Evolutionary conservation across 352 stramenopile species (phyloP), one percentile per base, ranked within the genome.

Genomic region (Pythium monospermum): DNA sequence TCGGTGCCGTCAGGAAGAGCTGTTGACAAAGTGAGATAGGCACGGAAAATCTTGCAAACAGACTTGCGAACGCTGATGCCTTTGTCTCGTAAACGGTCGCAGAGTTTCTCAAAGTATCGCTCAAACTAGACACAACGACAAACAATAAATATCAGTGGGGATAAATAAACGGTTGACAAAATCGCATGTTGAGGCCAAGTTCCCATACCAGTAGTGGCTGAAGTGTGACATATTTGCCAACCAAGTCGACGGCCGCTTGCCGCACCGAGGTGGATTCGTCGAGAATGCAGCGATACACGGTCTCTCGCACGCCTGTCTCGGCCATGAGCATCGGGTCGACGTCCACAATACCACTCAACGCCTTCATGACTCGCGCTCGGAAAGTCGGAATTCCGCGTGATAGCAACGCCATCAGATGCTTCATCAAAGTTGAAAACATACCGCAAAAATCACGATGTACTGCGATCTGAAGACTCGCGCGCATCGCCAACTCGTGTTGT

Each of bases 291-390:
- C 52, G 64, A 38, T 68, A 61, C 10, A 95, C 83, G 2, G 80
- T 65, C 38, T 59, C 55, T 3, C 71, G 80, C 2, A 95, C 69
- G 16, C 58, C 48, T n/a, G 30, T 36, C 43, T 90, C 77, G 33
- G 70, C 69, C 84, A 95, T 95, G 13, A 95, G 53, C 69, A 88
- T 84, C 0, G 82, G 84, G 46, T 95, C 84, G 5, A 91, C 76
- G 31, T 93, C 80, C 11, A 95, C 78, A 51, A 95, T 88, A 15
- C 63, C 68, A 37, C 65, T 69, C 13, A 95, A 42, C 19, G 71
- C 79, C 57, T 87, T 92, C 64, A 95, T 76, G 16, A 95, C 82
- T 44, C 78, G 63, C 6, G 83, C 73, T 62, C 79, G 72, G 19
- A 93, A 85, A 26, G 59, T 87, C 11, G 83, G 69, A 35, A 84